Conservation (phyloP, 1,139 yeast genomes). For the Hemisphaericaspora subhashii region DNA sequence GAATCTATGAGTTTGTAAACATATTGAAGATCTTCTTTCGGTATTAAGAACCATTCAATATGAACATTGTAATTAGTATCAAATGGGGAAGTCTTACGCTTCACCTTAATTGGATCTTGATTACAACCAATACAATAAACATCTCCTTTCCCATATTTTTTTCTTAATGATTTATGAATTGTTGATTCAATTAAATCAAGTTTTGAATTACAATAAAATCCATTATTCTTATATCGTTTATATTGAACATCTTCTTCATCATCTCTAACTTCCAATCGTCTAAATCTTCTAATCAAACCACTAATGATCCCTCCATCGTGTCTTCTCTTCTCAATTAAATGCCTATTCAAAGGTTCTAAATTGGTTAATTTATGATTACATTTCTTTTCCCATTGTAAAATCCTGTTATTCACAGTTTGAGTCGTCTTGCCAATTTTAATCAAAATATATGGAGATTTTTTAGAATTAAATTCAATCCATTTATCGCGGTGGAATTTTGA, state of each 20-base stretch:
- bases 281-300: slow-evolving; percentile 9
- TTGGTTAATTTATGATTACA: slow-evolving; percentile 43
- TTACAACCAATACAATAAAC: slow-evolving; percentile 43
- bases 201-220: slow-evolving; percentile 30
- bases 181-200: slow-evolving; percentile 39
- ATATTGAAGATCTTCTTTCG: slow-evolving; percentile 36
- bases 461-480: slow-evolving; percentile 41
- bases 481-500: slow-evolving; percentile 20
- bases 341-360: slow-evolving; percentile 11
- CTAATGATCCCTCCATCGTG: slow-evolving; percentile 10
- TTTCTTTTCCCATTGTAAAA: slow-evolving; percentile 55
- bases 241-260: slow-evolving; percentile 4
- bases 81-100: slow-evolving; percentile 9
- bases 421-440: slow-evolving; percentile 61
- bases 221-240: slow-evolving; percentile 22
- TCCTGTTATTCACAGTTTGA: slow-evolving; percentile 39
- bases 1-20: slow-evolving; percentile 44
- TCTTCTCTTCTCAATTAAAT: slow-evolving; percentile 8
- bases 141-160: slow-evolving; percentile 44
- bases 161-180: slow-evolving; percentile 39
- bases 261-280: background rate
- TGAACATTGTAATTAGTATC: slow-evolving; percentile 38
- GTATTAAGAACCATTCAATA: slow-evolving; percentile 60
- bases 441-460: slow-evolving; percentile 37
- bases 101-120: slow-evolving; percentile 4